Percentiles rank a stretch among this genome's conserved stretches.
Conservation (phyloP, 345 rosid species). For the Ricinus communis region DNA sequence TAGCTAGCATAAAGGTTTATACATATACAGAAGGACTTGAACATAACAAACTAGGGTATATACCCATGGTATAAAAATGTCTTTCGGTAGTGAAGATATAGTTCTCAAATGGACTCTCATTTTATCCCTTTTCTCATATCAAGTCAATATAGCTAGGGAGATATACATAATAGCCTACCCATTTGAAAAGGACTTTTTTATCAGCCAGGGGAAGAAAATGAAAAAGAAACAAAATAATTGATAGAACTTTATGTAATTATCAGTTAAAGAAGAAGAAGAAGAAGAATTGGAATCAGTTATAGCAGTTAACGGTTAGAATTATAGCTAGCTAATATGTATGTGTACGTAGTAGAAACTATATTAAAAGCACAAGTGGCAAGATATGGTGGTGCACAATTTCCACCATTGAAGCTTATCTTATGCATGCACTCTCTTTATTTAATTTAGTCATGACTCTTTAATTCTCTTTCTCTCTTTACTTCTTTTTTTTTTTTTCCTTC, state of each 20-base stretch:
- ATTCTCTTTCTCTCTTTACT: no score
- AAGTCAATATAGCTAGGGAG: neutral
- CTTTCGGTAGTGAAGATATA: constrained; percentile 2
- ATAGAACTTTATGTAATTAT: constrained; percentile 20
- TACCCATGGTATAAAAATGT: constrained; percentile 16
- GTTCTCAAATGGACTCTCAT: constrained; percentile 9
- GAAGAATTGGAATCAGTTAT: constrained; percentile 28
- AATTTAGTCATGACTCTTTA: neutral
- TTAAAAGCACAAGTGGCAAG: constrained; percentile 26
- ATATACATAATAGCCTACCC: no score
- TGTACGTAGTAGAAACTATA: neutral
- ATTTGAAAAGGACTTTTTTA: no score
- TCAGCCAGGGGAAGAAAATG: no score
- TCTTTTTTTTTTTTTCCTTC: no score
- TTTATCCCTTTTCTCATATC: neutral
- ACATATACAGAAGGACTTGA: no score
- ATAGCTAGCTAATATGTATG: no score
- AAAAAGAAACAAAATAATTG: neutral
- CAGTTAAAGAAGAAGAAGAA: constrained; percentile 11
- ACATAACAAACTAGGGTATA: no score
- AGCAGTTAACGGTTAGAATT: constrained; percentile 21
- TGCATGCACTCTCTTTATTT: neutral
- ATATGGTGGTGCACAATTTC: constrained; percentile 22
- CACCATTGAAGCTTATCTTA: constrained; percentile 20
- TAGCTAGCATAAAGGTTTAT: constrained; percentile 5